Evolutionary conservation across 805 yeast species (phyloP).

Genomic region (Phaffomyces opuntiae): DNA sequence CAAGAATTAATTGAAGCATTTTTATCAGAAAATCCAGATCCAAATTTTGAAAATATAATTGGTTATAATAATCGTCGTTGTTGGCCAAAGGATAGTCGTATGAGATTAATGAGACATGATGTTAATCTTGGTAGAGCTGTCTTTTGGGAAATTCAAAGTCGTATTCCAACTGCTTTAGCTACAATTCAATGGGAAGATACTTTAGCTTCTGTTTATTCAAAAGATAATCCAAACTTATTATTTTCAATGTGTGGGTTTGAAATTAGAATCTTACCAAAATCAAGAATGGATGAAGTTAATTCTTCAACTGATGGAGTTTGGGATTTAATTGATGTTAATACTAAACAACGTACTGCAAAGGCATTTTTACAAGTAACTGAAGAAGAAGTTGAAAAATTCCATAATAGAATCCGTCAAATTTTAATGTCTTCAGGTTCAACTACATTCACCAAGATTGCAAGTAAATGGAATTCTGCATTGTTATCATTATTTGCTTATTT

Average conservation of each 20-base stretch:
- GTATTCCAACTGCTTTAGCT: conserved; percentile 73
- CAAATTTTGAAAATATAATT: conserved; percentile 77
- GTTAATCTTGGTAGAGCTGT: conserved; percentile 89
- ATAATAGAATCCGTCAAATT: conserved; percentile 79
- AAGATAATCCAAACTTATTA: conserved; percentile 80
- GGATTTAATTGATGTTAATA: conserved; percentile 65
- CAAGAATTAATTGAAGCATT: conserved; percentile 69
- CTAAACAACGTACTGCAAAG: conserved; percentile 83
- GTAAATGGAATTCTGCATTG: conserved; percentile 93
- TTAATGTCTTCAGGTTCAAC: conserved; percentile 95
- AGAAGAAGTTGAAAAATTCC: conserved; percentile 72
- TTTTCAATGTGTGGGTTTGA: conserved; percentile 96
- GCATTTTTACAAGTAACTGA: conserved; percentile 81
- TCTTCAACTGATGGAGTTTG: conserved; percentile 80
- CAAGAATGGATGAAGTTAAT: conserved; percentile 45
- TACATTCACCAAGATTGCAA: conserved; percentile 88
- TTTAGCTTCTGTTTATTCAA: conserved; percentile 81
- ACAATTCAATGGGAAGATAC: conserved; percentile 73
- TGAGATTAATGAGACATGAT: conserved; percentile 86
- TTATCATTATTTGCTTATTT: conserved; percentile 82
- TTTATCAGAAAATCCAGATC: conserved; percentile 83
- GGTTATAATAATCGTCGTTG: conserved; percentile 86
- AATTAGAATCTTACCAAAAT: conserved; percentile 76
- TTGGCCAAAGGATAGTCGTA: conserved; percentile 91
- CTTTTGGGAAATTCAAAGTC: conserved; percentile 79